Percentiles rank a stretch among this genome's conserved stretches.
phyloP scores from a whole-genome alignment of 73 alveolate species.

The Effrenium voratum region DNA sequence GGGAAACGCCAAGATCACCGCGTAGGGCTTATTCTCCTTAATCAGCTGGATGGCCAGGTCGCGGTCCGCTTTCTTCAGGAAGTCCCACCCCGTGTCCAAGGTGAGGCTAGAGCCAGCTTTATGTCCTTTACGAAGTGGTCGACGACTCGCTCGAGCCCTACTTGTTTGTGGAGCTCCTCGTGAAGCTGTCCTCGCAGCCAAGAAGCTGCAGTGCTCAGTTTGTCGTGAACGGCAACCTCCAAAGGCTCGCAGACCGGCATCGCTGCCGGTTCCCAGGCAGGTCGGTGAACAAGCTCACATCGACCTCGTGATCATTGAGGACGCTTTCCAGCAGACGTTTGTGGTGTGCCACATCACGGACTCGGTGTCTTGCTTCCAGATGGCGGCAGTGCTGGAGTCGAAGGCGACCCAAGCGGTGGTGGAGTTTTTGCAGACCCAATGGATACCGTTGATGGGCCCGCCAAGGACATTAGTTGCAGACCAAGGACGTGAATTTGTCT shows the following conservation, averaged over 20 bases:
- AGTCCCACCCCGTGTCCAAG: background rate
- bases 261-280: background rate
- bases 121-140: background rate
- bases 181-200: background rate
- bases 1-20: background rate
- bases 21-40: background rate
- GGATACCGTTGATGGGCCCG: background rate
- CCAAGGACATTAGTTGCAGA: background rate
- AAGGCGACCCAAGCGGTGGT: too few relatives aligned
- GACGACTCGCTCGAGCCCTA: background rate
- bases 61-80: background rate
- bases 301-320: background rate
- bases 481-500: background rate
- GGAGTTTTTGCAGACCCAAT: background rate
- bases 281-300: conserved; percentile 1
- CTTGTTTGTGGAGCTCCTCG: background rate
- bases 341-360: background rate
- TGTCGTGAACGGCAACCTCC: background rate
- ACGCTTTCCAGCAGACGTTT: background rate
- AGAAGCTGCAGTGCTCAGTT: background rate
- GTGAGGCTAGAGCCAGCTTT: background rate
- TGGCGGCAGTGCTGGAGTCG: background rate
- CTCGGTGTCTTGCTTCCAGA: background rate
- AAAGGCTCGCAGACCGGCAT: background rate
- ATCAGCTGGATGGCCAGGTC: background rate